These are phyloP conservation scores for Steccherinum ochraceum DNA, from an alignment of 768 basidiomycete species.

Conservation along the genomic window DNA sequence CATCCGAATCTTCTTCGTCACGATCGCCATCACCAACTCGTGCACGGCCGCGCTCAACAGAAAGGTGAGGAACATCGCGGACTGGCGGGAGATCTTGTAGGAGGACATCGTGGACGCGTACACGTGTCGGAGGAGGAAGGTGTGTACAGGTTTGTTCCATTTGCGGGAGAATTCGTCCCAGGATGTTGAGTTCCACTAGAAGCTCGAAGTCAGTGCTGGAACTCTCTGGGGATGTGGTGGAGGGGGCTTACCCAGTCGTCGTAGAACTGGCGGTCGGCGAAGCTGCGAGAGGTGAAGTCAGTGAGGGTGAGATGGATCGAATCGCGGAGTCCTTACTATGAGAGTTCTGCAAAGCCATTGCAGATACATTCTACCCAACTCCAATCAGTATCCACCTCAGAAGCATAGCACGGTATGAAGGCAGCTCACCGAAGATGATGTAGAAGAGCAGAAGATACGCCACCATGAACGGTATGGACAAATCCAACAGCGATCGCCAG, in stretches of 20 bases:
- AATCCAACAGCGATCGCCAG: conserved; percentile 70
- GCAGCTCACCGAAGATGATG: conserved; percentile 67
- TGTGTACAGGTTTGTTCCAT: conserved; percentile 97
- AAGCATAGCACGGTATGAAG: no score
- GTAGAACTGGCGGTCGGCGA: conserved; percentile 97
- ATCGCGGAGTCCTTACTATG: conserved; percentile 50
- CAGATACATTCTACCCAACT: conserved; percentile 78
- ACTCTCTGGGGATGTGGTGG: background rate
- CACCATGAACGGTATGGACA: conserved; percentile 91
- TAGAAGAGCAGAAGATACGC: conserved; percentile 84
- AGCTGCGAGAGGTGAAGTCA: conserved; percentile 47
- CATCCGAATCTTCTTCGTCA: conserved; percentile 86
- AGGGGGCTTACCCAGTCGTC: conserved; percentile 75
- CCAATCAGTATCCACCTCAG: conserved; percentile 5
- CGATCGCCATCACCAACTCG: conserved; percentile 94
- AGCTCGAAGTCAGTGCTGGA: background rate
- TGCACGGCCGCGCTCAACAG: conserved; percentile 84
- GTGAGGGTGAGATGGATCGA: background rate
- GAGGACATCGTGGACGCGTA: conserved; percentile 83
- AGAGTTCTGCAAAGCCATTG: conserved; percentile 91
- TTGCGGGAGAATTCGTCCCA: conserved; percentile 98
- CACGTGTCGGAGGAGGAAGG: conserved; percentile 91
- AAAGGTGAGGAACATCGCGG: conserved; percentile 94
- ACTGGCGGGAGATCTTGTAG: conserved; percentile 64
- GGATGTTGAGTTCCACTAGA: conserved; percentile 90